These are phyloP conservation scores for Kodamaea alishanica DNA, from an alignment of 1,139 yeast genomes.

Conservation along the genomic window DNA sequence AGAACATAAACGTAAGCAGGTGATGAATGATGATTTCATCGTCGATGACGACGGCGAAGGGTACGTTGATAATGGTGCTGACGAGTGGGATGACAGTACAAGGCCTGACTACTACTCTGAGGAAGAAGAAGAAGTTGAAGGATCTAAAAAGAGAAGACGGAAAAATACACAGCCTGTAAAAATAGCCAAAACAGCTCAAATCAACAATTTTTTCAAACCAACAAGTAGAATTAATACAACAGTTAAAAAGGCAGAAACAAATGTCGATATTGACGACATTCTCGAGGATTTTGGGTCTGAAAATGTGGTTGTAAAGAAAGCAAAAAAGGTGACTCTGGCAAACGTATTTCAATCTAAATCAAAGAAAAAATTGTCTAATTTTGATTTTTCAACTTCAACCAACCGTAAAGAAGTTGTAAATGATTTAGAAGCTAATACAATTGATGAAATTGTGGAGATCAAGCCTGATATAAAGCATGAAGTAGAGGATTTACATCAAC, in stretches of 20 bases:
- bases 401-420: not conserved
- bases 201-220: constrained; percentile 53
- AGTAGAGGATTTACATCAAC: constrained; percentile 14
- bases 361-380: constrained; percentile 7
- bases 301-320: constrained; percentile 18
- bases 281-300: constrained; percentile 38
- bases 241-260: constrained; percentile 29
- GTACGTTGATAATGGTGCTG: constrained; percentile 87
- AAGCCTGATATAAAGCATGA: constrained; percentile 7
- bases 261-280: constrained; percentile 46
- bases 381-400: constrained; percentile 1
- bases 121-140: constrained; percentile 31
- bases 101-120: constrained; percentile 52
- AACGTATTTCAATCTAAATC: not conserved
- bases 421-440: constrained; percentile 3
- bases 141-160: constrained; percentile 28
- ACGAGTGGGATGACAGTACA: constrained; percentile 71
- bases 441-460: constrained; percentile 10
- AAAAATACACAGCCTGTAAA: constrained; percentile 37
- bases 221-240: constrained; percentile 30
- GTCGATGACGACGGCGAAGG: constrained; percentile 91
- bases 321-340: constrained; percentile 13
- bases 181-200: constrained; percentile 47
- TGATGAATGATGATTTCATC: constrained; percentile 87
- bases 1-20: constrained; percentile 70